Evolutionary conservation across 2,329 filamentous ascomycete genomes (phyloP).

Genomic region (Colletotrichum shisoi): DNA sequence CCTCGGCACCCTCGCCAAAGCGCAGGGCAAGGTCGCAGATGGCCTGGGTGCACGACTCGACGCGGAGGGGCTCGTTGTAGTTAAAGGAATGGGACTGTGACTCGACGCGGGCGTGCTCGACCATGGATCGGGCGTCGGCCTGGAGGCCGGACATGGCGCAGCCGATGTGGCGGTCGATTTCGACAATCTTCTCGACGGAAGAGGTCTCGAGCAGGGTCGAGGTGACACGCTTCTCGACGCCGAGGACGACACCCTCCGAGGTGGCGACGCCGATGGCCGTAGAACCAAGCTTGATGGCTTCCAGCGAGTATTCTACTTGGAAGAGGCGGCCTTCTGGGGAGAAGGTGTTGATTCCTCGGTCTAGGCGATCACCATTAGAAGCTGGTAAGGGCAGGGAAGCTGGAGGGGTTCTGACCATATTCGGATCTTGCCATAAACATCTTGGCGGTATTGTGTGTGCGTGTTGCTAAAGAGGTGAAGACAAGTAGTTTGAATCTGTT

Average conservation of each 20-base stretch:
- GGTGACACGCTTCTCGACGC: slow-evolving; percentile 98
- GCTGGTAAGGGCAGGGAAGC: slow-evolving; percentile 40
- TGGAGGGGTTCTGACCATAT: slow-evolving; percentile 77
- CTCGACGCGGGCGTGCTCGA: slow-evolving; percentile 98
- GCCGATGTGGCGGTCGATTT: slow-evolving; percentile 98
- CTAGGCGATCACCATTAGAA: slow-evolving; percentile 33
- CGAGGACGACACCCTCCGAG: slow-evolving; percentile 91
- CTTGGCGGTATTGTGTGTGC: slow-evolving; percentile 60
- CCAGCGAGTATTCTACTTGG: slow-evolving; percentile 99
- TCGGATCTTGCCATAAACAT: slow-evolving; percentile 99
- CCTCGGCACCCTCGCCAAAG: slow-evolving; percentile 96
- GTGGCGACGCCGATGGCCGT: slow-evolving; percentile 98
- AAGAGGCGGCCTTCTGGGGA: slow-evolving; percentile 99
- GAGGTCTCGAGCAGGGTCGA: slow-evolving; percentile 96
- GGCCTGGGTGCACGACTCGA: slow-evolving; percentile 98
- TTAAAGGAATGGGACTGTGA: slow-evolving; percentile 97
- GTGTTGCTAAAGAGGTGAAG: slow-evolving; percentile 19
- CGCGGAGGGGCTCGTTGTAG: slow-evolving; percentile 92
- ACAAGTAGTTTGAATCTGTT: not conserved
- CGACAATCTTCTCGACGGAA: slow-evolving; percentile 99
- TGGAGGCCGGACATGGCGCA: slow-evolving; percentile 99
- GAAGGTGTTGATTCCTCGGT: slow-evolving; percentile 72
- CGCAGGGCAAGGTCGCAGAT: slow-evolving; percentile 96
- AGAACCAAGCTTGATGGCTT: slow-evolving; percentile 99
- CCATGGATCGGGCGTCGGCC: slow-evolving; percentile 95